Conservation (phyloP, 2,329 filamentous ascomycete genomes). For the Mollisiaceae sp. region DNA sequence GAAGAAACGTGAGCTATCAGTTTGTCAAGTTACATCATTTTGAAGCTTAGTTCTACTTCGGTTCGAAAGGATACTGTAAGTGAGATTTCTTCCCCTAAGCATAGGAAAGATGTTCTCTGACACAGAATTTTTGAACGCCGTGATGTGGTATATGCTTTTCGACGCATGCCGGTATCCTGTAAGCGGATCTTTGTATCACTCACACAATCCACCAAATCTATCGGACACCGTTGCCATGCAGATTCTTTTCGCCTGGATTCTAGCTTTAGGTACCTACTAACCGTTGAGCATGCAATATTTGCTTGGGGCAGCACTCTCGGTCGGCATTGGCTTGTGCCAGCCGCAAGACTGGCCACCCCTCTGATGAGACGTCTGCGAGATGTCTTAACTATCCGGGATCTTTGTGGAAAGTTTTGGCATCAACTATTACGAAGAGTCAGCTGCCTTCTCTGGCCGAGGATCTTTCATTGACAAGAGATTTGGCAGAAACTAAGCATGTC, state of each 20-base stretch:
- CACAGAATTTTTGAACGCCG: constrained; percentile 7
- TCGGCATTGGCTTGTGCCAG: constrained; percentile 15
- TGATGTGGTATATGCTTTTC: constrained; percentile 20
- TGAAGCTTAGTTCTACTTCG: no score
- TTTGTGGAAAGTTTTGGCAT: constrained; percentile 31
- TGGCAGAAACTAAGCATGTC: constrained; percentile 24
- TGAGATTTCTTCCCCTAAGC: no score
- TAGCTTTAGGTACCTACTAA: constrained; percentile 14
- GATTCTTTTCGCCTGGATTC: constrained; percentile 17
- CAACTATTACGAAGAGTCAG: constrained; percentile 23
- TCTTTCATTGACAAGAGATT: neutral
- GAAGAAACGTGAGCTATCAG: no score
- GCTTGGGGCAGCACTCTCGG: constrained; percentile 8
- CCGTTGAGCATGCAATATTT: constrained; percentile 23
- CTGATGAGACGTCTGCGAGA: constrained; percentile 22
- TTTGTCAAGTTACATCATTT: no score
- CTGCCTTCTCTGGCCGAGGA: neutral
- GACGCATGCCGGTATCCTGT: constrained; percentile 19
- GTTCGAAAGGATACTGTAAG: no score
- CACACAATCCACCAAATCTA: constrained; percentile 11
- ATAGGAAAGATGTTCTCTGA: neutral
- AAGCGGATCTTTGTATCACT: constrained; percentile 9
- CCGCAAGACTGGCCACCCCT: constrained; percentile 26
- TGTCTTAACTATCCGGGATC: constrained; percentile 20
- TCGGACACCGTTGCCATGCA: constrained; percentile 16